phyloP scores from a whole-genome alignment of 2,329 filamentous ascomycete genomes.

The Ascochyta fabae region DNA sequence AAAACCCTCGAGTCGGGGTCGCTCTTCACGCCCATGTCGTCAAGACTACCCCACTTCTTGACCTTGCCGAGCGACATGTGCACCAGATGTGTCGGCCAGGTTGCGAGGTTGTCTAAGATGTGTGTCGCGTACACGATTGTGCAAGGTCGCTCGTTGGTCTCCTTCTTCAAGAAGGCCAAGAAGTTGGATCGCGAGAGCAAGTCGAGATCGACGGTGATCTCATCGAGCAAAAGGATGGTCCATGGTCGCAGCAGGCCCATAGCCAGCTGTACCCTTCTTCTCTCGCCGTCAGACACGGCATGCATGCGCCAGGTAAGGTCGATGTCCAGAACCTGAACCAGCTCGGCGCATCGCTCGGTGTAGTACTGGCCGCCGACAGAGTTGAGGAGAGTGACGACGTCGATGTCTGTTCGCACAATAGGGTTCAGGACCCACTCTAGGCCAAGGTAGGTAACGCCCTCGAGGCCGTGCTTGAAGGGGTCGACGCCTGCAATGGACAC shows the following conservation, averaged over 20 bases:
- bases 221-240: constrained; percentile 88
- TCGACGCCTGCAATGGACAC: constrained; percentile 84
- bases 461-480: constrained; percentile 86
- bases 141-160: constrained; percentile 82
- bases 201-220: constrained; percentile 97
- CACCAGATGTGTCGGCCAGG: constrained; percentile 94
- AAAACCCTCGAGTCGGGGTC: constrained; percentile 43
- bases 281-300: constrained; percentile 90
- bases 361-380: constrained; percentile 88
- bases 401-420: constrained; percentile 94
- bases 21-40: constrained; percentile 62
- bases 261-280: constrained; percentile 88
- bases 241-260: constrained; percentile 95
- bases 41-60: constrained; percentile 82
- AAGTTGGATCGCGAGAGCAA: constrained; percentile 85
- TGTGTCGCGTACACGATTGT: constrained; percentile 98
- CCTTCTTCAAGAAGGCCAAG: constrained; percentile 80
- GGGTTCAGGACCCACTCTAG: constrained; percentile 98
- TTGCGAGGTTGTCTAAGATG: constrained; percentile 91
- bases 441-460: constrained; percentile 96
- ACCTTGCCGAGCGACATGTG: constrained; percentile 92
- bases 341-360: constrained; percentile 80
- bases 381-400: constrained; percentile 81
- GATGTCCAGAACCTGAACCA: constrained; percentile 87
- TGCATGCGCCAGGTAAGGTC: constrained; percentile 95